Percentiles rank a stretch among this genome's conserved stretches.
Conservation (phyloP, 2,329 filamentous ascomycete genomes). For the Lojkania enalia region DNA sequence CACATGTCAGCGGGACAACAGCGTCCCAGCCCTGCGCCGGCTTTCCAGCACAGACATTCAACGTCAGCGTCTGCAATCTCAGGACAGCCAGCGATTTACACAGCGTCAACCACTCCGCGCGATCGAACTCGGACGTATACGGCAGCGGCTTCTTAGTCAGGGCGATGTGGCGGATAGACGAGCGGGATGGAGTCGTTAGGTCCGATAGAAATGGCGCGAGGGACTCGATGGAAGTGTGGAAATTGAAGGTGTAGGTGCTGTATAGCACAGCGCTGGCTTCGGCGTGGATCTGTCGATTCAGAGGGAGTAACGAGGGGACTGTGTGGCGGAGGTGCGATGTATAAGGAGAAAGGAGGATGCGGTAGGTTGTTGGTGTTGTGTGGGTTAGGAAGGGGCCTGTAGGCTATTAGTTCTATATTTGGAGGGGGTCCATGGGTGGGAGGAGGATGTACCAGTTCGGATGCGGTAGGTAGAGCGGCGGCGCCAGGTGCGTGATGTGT, state of each 20-base stretch:
- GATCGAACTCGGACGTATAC: constrained; percentile 59
- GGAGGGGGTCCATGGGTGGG: neutral
- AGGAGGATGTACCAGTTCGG: constrained; percentile 28
- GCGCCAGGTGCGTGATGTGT: constrained; percentile 31
- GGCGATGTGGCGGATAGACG: constrained; percentile 54
- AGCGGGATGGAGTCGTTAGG: constrained; percentile 54
- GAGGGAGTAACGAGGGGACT: constrained; percentile 30
- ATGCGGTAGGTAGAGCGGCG: constrained; percentile 45
- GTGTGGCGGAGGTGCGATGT: constrained; percentile 53
- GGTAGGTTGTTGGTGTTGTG: constrained; percentile 60
- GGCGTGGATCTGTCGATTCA: constrained; percentile 50
- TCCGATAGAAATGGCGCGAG: constrained; percentile 63
- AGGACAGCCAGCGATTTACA: constrained; percentile 51
- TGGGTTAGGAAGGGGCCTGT: constrained; percentile 48
- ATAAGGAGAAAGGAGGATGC: constrained; percentile 49
- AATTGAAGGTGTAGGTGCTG: constrained; percentile 60
- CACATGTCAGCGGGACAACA: constrained; percentile 33
- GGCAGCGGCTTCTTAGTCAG: constrained; percentile 61
- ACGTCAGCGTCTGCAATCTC: constrained; percentile 32
- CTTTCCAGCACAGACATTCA: constrained; percentile 60
- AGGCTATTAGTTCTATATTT: constrained; percentile 18
- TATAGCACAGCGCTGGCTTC: constrained; percentile 63
- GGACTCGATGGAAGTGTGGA: constrained; percentile 63
- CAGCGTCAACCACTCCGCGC: constrained; percentile 58
- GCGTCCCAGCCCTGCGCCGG: constrained; percentile 55